Base-by-base conservation (phyloP, 371 early-diverging fungal genomes). In the Mortierella sp. region DNA sequence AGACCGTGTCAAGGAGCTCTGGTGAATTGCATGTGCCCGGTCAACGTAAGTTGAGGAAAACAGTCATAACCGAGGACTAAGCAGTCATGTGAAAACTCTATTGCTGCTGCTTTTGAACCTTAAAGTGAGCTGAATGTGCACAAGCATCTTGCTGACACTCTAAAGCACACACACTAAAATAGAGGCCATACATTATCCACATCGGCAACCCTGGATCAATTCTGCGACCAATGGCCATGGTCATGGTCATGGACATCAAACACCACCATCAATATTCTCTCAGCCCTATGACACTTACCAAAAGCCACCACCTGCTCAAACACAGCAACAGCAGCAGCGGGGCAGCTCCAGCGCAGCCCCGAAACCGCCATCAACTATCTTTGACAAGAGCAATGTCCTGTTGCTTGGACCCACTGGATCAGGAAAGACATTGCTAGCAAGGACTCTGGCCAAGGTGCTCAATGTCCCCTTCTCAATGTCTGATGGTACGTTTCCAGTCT, bases 401-500 rank as follows among this genome's bases (percentile, higher is more conserved):
- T 63, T 96, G 54, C 68, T 95, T 12, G 96, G 96, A 3, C 96
- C 96, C 0, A 92, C 94, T 2, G 94, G 94, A 2, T 93, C 93
- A 19, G 94, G 88, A 67, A 89, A 83, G 71, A 96, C 97, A 8
- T 79, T 96, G 42, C 75, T 95, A 15, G 95, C 94, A 4, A 88
- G 89, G 64, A 95, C 95, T 8, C 72, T 94, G 28, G 96, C 97
- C 21, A 86, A 93, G 60, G 82, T 94, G 3, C 85, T 96, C 30
- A 86, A 94, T 39, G 96, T 96, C 0, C 96, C 97, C 1, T 95
- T 95, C 63, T 93, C 94, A 0, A 92, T 94, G 84, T 92, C 92
- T n/a, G 97, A 96, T 72, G 97, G 78, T 76, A 70, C 15, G 59
- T 39, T 0, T 4, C 1, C 32, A n/a, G n/a, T n/a, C n/a, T n/a